These are phyloP conservation scores for Neurospora sp. DNA, from an alignment of 495 filamentous ascomycete species.

Conservation along the genomic window DNA sequence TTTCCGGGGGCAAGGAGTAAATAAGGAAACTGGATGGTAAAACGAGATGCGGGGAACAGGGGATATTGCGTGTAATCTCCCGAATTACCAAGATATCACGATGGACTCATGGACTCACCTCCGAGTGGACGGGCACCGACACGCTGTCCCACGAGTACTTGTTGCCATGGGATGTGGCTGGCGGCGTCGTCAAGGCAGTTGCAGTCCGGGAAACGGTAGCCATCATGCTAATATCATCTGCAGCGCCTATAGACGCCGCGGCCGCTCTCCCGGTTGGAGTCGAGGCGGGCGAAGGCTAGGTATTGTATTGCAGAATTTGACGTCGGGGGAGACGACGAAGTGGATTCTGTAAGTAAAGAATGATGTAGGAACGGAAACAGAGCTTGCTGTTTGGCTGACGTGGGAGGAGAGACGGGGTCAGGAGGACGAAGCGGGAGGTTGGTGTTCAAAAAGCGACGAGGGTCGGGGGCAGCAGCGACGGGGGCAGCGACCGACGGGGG, in stretches of 20 bases:
- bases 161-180: conserved; percentile 41
- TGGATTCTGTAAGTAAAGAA: not conserved
- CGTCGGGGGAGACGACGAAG: not conserved
- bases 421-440: not conserved
- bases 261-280: conserved; percentile 3
- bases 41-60: not conserved
- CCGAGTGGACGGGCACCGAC: conserved; percentile 25
- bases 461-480: not conserved
- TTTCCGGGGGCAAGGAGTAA: not conserved
- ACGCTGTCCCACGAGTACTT: conserved; percentile 41
- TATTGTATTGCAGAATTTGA: not conserved
- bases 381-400: not conserved
- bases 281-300: not conserved
- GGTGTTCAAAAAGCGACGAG: not conserved
- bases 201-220: conserved; percentile 42
- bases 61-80: not conserved
- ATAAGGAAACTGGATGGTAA: not conserved
- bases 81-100: not conserved
- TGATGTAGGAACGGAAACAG: not conserved
- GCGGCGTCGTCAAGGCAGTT: conserved; percentile 36
- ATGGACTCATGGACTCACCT: conserved; percentile 21
- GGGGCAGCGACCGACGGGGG: not conserved
- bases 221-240: conserved; percentile 28
- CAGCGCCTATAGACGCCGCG: conserved; percentile 2
- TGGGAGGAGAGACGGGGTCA: not conserved